These are phyloP conservation scores for Podosphaera xanthii DNA, from an alignment of 2,329 filamentous ascomycete genomes.

Conservation along the genomic window DNA sequence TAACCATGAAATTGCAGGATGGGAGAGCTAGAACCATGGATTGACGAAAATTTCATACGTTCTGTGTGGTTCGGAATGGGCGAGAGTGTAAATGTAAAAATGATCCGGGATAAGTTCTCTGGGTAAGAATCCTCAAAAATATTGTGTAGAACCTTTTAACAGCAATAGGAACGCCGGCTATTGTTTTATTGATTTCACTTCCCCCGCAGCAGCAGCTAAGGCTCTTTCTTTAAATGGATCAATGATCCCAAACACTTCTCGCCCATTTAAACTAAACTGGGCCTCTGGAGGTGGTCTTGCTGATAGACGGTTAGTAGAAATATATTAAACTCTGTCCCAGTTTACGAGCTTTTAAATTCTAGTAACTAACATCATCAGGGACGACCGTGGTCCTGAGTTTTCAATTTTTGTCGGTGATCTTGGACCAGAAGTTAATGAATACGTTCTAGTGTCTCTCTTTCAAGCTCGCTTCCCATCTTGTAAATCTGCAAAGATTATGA, in stretches of 20 bases:
- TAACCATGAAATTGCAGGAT: conserved; percentile 38
- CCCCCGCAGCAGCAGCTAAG: conserved; percentile 67
- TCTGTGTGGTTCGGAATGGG: conserved; percentile 78
- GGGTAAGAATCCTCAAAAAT: conserved; percentile 35
- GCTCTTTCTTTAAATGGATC: conserved; percentile 76
- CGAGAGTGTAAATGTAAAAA: conserved; percentile 94
- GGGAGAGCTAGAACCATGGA: conserved; percentile 97
- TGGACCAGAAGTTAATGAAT: conserved; percentile 95
- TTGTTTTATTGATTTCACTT: conserved; percentile 88
- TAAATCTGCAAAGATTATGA: conserved; percentile 99
- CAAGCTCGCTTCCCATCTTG: conserved; percentile 88
- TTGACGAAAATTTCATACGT: conserved; percentile 96
- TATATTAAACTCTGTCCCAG: conserved; percentile 1
- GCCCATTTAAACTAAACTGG: conserved; percentile 98
- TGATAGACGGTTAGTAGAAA: conserved; percentile 54
- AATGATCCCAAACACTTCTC: conserved; percentile 77
- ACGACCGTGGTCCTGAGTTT: conserved; percentile 88
- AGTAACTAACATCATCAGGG: conserved; percentile 26
- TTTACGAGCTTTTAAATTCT: conserved; percentile 3
- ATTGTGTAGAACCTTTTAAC: conserved; percentile 3
- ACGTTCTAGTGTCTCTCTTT: conserved; percentile 90
- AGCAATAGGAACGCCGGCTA: conserved; percentile 69
- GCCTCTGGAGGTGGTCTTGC: conserved; percentile 87
- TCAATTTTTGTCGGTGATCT: conserved; percentile 97
- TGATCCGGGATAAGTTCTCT: conserved; percentile 97